Base-by-base conservation (phyloP, 2,329 filamentous ascomycete species). In the Fusarium protoensiforme region DNA sequence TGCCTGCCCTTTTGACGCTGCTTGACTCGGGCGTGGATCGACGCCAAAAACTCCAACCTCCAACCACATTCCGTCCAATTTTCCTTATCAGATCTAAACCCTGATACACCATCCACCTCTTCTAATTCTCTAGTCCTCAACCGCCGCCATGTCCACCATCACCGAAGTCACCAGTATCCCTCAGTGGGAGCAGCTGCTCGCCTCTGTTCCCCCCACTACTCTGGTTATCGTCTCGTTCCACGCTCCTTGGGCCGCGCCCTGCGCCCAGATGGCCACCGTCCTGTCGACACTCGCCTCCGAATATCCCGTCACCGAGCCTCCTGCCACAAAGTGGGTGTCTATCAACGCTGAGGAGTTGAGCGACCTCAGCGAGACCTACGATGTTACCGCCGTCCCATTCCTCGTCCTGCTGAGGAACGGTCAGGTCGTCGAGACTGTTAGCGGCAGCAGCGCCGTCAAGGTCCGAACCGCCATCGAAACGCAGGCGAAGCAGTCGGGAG, bases 221-320 rank as follows among this genome's bases (percentile, higher is more conserved):
- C 90, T 98, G 68, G 88, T 96, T 72, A 88, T 98, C 79, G 90
- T 97, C 80, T 98, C 95, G 82, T 99, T 99, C 87, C 93, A 98
- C 83, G 95, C 96, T 22, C 93, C 95, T 75, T 99, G 96, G 96
- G 96, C 96, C 33, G 95, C 95, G 68, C 96, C 96, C 53, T 98
- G 96, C 87, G 92, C 93, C 72, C 95, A 98, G 84, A 98, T 98
- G 95, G 91, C 90, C 76, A 93, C 92, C 59, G 93, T 98, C 77
- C 90, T 99, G 74, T 88, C 90, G 80, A 93, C 94, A 24, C 93
- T 99, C 74, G 95, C 96, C 74, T 91, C 91, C 79, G 94, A 95
- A 81, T 98, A 97, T 84, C 91, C 94, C 70, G 87, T 89, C 78
- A 87, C 89, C 74, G 85, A 88, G 73, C 91, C 93, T 46, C 87